phyloP scores from a whole-genome alignment of 2,329 filamentous ascomycete genomes.

The Fusarium gaditjirri region DNA sequence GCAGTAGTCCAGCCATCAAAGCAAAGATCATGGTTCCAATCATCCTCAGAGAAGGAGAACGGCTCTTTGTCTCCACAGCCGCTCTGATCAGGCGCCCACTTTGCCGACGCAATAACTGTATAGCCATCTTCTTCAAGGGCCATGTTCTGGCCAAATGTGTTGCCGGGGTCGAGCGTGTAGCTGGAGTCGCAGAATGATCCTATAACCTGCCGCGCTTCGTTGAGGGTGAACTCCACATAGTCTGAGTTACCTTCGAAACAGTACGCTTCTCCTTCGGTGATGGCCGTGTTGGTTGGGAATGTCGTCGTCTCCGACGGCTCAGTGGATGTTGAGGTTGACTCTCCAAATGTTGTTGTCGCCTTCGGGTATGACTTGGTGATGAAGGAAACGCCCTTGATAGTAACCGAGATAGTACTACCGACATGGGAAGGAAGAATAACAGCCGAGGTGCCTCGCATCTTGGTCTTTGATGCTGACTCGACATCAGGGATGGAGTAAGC shows the following conservation, averaged over 20 bases:
- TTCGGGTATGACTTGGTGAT: not conserved
- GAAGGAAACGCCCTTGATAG: not conserved
- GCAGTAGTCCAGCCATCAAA: not conserved
- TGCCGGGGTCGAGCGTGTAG: constrained; percentile 13
- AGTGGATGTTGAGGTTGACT: not conserved
- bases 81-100: constrained; percentile 18
- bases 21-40: not conserved
- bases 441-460: not conserved
- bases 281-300: constrained; percentile 13
- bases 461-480: not conserved
- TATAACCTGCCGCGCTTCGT: constrained; percentile 1
- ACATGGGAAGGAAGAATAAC: not conserved
- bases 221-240: not conserved
- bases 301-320: not conserved
- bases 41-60: constrained; percentile 5
- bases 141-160: not conserved
- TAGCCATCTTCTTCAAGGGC: constrained; percentile 8
- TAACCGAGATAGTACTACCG: not conserved
- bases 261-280: constrained; percentile 4
- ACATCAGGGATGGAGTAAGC: not conserved
- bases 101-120: constrained; percentile 6
- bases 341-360: constrained; percentile 4
- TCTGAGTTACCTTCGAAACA: not conserved
- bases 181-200: constrained; percentile 13
- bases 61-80: constrained; percentile 4